Evolutionary conservation across 2,329 filamentous ascomycete species (phyloP), one percentile per base, ranked within the genome.

Genomic region (Aspergillus awamori): DNA sequence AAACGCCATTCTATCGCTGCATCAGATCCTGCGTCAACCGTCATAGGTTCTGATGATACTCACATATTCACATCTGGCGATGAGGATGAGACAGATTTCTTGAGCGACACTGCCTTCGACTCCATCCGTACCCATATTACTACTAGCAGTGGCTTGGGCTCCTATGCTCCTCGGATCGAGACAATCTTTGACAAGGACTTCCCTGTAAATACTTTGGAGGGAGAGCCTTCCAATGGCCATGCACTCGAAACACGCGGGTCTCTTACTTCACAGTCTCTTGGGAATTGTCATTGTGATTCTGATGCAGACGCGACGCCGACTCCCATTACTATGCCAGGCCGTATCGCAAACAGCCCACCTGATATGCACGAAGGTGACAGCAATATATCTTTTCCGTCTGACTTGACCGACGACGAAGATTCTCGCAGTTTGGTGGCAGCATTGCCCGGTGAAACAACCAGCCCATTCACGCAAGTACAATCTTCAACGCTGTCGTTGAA

Each of bases 31-130:
- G 79, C 84, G 30, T 87, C 86, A 33, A 86, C 84, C 56, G 77
- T 85, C 45, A 79, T 86, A 56, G 86, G 84, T 17, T 88, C 86
- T 28, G 86, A 89, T 68, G 86, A 88, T 67, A 82, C 82, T 63
- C 81, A 83, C 58, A 79, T 82, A 30, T 79, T 86, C 64, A 82
- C 82, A 43, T 86, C 84, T 22, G 79, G 82, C 30, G 85, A 87
- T 63, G 86, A 87, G 65, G 84, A 87, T 67, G 87, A 87, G 63
- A 82, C 82, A 52, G 86, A 88, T 66, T 80, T 84, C 64, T 81
- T 85, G 67, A 87, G 84, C 66, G 86, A 88, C 64, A 86, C 83
- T 24, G 80, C 83, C 15, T 88, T 85, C 75, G 86, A 88, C 73
- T 88, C 86, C 53, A 77, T 87, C 60, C 85, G 84, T 60, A 88